phyloP scores from a whole-genome alignment of 2,329 filamentous ascomycete species.

The Pseudopyrenochaeta lycopersici region DNA sequence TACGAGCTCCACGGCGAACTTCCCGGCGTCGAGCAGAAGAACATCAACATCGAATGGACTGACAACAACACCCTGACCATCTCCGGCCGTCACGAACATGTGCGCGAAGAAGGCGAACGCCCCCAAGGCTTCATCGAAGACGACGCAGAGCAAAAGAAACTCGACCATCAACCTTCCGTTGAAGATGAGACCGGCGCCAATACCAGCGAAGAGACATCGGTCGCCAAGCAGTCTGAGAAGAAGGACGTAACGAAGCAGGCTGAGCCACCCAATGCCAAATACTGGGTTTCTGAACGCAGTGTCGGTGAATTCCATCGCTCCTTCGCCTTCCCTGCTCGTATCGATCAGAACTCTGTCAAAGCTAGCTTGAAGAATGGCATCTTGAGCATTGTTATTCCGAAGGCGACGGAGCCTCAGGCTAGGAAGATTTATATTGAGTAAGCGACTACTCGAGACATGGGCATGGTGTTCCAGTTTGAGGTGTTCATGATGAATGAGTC shows the following conservation, averaged over 20 bases:
- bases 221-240: constrained; percentile 38
- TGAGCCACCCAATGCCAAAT: constrained; percentile 65
- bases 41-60: constrained; percentile 80
- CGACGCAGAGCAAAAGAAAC: constrained; percentile 28
- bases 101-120: constrained; percentile 64
- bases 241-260: constrained; percentile 50
- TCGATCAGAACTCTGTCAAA: constrained; percentile 68
- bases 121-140: constrained; percentile 58
- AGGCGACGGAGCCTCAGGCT: constrained; percentile 57
- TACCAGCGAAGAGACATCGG: constrained; percentile 14
- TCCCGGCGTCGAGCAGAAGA: constrained; percentile 76
- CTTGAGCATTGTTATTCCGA: constrained; percentile 65
- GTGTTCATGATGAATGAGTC: too few relatives aligned
- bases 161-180: constrained; percentile 64
- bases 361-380: constrained; percentile 69
- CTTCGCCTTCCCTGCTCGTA: constrained; percentile 66
- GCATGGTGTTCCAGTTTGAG: too few relatives aligned
- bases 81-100: constrained; percentile 73
- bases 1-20: constrained; percentile 86
- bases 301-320: constrained; percentile 67
- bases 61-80: constrained; percentile 77
- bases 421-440: constrained; percentile 68
- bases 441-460: background rate
- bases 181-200: constrained; percentile 63
- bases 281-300: constrained; percentile 72